Conservation (phyloP, 352 stramenopile genomes). For the Phytophthora litchii region DNA sequence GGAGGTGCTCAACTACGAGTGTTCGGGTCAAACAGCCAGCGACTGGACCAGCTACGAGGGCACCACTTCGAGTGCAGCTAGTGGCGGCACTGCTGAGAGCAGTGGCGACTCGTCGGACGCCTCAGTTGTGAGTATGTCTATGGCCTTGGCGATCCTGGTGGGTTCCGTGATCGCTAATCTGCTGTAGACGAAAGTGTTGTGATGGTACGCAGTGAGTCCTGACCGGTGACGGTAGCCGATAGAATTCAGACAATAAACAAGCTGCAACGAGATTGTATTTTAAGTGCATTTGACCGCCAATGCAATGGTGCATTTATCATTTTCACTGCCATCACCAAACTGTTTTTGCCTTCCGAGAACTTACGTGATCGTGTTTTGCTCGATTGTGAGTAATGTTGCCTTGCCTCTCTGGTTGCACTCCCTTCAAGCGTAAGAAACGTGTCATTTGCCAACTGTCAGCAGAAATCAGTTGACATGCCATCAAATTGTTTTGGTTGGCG, state of each 20-base stretch:
- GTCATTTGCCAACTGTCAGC: too few species aligned
- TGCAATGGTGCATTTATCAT: neutral
- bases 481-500: too few species aligned
- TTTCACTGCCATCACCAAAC: too few species aligned
- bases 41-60: conserved; percentile 49
- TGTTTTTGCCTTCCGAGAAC: too few species aligned
- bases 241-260: conserved; percentile 32
- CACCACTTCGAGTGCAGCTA: conserved; percentile 37
- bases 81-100: conserved; percentile 27
- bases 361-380: neutral
- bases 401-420: neutral
- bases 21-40: conserved; percentile 47
- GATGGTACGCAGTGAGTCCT: conserved; percentile 5
- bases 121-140: conserved; percentile 18
- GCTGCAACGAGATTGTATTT: conserved; percentile 31
- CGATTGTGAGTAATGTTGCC: conserved; percentile 15
- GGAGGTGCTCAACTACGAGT: conserved; percentile 47
- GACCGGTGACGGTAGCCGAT: conserved; percentile 13
- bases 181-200: conserved; percentile 10
- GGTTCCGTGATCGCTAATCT: conserved; percentile 7
- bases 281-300: conserved; percentile 1
- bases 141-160: conserved; percentile 20
- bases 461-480: conserved; percentile 6
- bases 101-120: conserved; percentile 28
- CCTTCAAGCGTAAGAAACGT: neutral